Base-by-base conservation (phyloP, 495 filamentous ascomycete species). In the Melanomma pulvis-pyrius region DNA sequence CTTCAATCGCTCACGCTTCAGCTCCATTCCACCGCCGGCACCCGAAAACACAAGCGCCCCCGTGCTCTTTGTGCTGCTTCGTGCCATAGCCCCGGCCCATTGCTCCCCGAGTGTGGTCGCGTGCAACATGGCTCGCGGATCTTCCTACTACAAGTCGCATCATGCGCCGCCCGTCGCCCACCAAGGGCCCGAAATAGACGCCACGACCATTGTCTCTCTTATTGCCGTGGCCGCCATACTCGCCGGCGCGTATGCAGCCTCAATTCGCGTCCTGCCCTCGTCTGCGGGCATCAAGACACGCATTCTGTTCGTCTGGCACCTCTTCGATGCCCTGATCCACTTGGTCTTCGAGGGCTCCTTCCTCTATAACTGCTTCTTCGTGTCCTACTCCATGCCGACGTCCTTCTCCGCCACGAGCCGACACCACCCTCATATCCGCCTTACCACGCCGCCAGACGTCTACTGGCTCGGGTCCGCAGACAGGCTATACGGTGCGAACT, bases 291-390 rank as follows among this genome's bases (percentile, higher is more conserved):
- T 63, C 19, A 82, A 79, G 44, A 76, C 79, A 59, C 90, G 92
- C 66, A 73, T 88, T 71, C 86, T 98, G 65, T 97, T 96, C 83
- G 86, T 92, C 81, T 98, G 93, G 93, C 93, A 97, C 82, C 82
- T 87, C 67, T 97, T 96, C 80, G 92, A 97, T 77, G 87, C 88
- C 50, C 85, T 98, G 21, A 92, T 92, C 71, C 93, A 97, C 81
- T 80, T 93, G 77, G 80, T 89, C 70, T 87, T 97, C 77, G 93
- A 98, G 78, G 92, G 90, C 41, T 88, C 88, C 59, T 98, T 90
- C 79, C 87, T 97, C 51, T 96, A 91, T 81, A 87, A 96, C 78
- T 96, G 90, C 78, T 92, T 97, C 82, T 90, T 90, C 82, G 87
- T 86, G 64, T 91, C 82, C 70, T 71, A 71, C 49, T 44, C 51